Percentiles rank a stretch among this genome's conserved stretches.
These are phyloP conservation scores for Aspergillus sojae DNA, from an alignment of 2,329 filamentous ascomycete genomes.

Conservation along the genomic window DNA sequence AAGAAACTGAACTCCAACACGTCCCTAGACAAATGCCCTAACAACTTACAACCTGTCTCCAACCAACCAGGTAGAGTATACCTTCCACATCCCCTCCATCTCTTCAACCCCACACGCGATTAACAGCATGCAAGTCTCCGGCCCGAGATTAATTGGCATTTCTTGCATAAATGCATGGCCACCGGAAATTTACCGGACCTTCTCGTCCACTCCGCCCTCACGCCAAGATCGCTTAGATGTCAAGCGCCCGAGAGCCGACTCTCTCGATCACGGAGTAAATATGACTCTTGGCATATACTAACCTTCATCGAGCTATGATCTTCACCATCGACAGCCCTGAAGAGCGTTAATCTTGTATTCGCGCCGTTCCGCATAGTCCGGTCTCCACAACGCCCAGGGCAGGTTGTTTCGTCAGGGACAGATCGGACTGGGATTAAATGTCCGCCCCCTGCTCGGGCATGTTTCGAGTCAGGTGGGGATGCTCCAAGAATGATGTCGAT, in stretches of 20 bases:
- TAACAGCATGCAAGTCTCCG: background rate
- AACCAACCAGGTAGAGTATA: background rate
- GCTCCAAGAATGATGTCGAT: background rate
- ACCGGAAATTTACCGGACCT: conserved; percentile 13
- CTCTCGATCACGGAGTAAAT: background rate
- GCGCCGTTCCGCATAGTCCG: background rate
- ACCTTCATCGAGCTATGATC: background rate
- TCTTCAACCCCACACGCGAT: background rate
- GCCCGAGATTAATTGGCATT: background rate
- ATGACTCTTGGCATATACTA: background rate
- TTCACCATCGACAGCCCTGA: background rate
- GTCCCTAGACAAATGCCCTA: too few species aligned
- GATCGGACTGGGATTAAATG: background rate
- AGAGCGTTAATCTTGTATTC: background rate
- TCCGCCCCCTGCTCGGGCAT: conserved; percentile 8
- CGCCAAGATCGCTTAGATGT: conserved; percentile 6
- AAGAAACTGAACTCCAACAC: too few species aligned
- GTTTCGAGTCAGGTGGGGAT: background rate
- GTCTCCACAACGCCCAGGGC: background rate
- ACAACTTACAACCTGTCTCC: background rate
- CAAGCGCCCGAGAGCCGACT: background rate
- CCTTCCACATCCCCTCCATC: background rate
- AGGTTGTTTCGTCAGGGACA: background rate
- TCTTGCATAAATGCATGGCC: background rate
- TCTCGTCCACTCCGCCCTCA: conserved; percentile 6